These are phyloP conservation scores for Coccinonectria pachysandricola DNA, from an alignment of 2,329 filamentous ascomycete species.

Conservation along the genomic window DNA sequence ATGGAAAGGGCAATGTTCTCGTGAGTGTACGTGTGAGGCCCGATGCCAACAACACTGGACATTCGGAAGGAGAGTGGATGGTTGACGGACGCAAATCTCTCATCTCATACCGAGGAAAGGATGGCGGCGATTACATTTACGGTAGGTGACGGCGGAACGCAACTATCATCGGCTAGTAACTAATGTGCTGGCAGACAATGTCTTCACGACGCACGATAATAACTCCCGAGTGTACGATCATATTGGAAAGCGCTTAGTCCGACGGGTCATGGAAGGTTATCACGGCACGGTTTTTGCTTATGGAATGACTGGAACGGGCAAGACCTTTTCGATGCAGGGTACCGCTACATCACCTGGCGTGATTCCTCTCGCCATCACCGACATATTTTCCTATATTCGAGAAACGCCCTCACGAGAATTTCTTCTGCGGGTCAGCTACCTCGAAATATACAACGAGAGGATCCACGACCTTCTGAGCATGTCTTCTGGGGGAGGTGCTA, in stretches of 20 bases:
- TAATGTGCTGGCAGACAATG: conserved; percentile 60
- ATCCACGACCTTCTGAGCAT: conserved; percentile 89
- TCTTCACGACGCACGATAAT: conserved; percentile 87
- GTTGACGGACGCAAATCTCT: conserved; percentile 76
- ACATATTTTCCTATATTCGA: conserved; percentile 98
- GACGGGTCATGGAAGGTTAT: conserved; percentile 97
- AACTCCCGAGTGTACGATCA: conserved; percentile 94
- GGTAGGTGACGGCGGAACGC: conserved; percentile 44
- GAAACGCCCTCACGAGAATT: conserved; percentile 95
- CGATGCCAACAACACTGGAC: conserved; percentile 54
- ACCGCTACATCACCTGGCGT: conserved; percentile 92
- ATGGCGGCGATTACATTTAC: conserved; percentile 87
- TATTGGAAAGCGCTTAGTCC: conserved; percentile 83
- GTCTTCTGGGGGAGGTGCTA: conserved; percentile 47
- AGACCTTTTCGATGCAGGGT: conserved; percentile 99
- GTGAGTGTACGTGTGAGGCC: conserved; percentile 92
- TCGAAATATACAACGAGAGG: conserved; percentile 98
- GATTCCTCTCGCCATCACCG: conserved; percentile 92
- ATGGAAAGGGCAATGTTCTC: conserved; percentile 87
- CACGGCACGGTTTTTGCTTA: conserved; percentile 98
- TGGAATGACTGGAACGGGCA: conserved; percentile 97
- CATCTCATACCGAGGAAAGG: conserved; percentile 75
- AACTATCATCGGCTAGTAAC: conserved; percentile 3
- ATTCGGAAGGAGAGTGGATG: conserved; percentile 76
- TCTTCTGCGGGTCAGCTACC: conserved; percentile 86